Percentiles rank a stretch among this genome's conserved stretches.
Evolutionary conservation across 1,139 yeast genomes (phyloP).

Genomic region (Keqinozyma sinolaborantium): DNA sequence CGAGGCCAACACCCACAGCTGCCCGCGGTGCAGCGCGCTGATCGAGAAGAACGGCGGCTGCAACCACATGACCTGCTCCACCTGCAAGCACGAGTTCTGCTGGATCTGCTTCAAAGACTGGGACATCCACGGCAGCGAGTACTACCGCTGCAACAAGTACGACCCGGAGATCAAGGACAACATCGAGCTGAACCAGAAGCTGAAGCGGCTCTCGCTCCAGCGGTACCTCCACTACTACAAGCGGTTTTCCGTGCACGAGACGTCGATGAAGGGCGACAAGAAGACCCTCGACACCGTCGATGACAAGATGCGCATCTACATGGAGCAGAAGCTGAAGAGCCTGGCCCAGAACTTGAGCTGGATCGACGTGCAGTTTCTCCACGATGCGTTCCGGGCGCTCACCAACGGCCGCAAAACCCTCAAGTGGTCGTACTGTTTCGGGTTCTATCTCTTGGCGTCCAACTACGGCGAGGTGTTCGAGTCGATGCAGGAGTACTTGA

Average conservation of each 20-base stretch:
- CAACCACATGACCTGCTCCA: conserved; percentile 89
- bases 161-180: conserved; percentile 35
- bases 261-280: conserved; percentile 72
- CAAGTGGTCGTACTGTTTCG: conserved; percentile 90
- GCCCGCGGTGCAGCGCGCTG: conserved; percentile 64
- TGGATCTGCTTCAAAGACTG: conserved; percentile 89
- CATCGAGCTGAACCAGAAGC: conserved; percentile 28
- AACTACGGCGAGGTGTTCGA: conserved; percentile 63
- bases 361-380: conserved; percentile 85
- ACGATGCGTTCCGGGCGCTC: conserved; percentile 65
- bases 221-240: conserved; percentile 77
- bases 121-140: conserved; percentile 64
- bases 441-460: conserved; percentile 57
- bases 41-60: conserved; percentile 92
- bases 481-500: conserved; percentile 68
- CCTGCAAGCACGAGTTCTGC: conserved; percentile 79
- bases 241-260: conserved; percentile 73
- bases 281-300: conserved; percentile 62
- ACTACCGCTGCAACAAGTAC: conserved; percentile 66
- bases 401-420: conserved; percentile 71
- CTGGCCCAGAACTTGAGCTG: conserved; percentile 52
- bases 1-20: conserved; percentile 78
- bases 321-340: conserved; percentile 39
- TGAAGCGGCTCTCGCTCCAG: conserved; percentile 44
- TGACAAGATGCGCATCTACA: conserved; percentile 52